Conservation (phyloP, 2,329 filamentous ascomycete species). For the Geosmithia morbida region DNA sequence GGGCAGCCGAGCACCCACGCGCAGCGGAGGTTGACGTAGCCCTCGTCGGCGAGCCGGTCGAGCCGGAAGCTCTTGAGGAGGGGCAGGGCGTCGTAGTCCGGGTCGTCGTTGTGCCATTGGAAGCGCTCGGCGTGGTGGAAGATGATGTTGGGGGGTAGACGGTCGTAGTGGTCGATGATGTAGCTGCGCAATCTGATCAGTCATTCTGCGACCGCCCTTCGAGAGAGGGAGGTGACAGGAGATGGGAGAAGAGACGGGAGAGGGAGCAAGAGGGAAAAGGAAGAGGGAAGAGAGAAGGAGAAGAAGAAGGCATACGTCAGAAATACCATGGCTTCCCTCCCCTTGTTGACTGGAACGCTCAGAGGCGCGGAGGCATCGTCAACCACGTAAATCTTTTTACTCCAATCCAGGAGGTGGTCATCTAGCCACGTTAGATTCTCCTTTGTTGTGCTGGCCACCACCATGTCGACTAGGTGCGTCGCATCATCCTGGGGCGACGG, state of each 20-base stretch:
- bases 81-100: slow-evolving; percentile 37
- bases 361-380: slow-evolving; percentile 30
- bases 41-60: slow-evolving; percentile 33
- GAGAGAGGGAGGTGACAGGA: no score
- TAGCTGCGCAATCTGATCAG: slow-evolving; percentile 18
- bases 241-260: no score
- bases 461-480: slow-evolving; percentile 13
- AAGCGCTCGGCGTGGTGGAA: slow-evolving; percentile 34
- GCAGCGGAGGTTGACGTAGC: slow-evolving; percentile 48
- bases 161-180: slow-evolving; percentile 33
- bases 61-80: slow-evolving; percentile 32
- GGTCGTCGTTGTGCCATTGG: slow-evolving; percentile 39
- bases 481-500: background rate
- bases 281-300: no score
- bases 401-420: slow-evolving; percentile 27
- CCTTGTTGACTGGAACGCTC: slow-evolving; percentile 34
- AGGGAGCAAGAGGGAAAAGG: no score
- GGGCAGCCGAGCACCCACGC: slow-evolving; percentile 43
- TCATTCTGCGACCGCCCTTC: no score
- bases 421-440: slow-evolving; percentile 24
- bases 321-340: slow-evolving; percentile 38
- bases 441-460: slow-evolving; percentile 16
- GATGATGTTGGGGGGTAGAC: slow-evolving; percentile 25
- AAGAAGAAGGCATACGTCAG: slow-evolving; percentile 21
- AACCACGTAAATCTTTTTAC: slow-evolving; percentile 38